Base-by-base conservation (phyloP, 345 rosid genomes). In the Syzygium oleosum region DNA sequence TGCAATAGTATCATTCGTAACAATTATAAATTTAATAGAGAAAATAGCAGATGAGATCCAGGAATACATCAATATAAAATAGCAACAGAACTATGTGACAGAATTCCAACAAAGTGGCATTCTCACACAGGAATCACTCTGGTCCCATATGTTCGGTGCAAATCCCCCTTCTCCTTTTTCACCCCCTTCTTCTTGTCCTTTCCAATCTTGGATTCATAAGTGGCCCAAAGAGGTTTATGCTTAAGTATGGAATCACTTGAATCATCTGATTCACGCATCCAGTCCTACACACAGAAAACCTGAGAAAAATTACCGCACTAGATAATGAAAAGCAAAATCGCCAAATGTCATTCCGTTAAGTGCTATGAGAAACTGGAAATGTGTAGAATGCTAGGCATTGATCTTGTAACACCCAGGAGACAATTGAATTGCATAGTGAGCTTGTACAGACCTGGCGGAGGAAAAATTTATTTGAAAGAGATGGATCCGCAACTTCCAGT, bases 41-140 rank as follows among this genome's bases (percentile, higher is more conserved):
- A 21, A 73, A 68, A 34, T 19, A 73, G 22, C 25, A 73, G 8
- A 73, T 41, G 27, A 73, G 8, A 73, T 73, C 80, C 38, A 73
- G 49, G 80, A 73, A 34, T 38, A 19, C 6, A 4, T 25, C 49
- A 34, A 17, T 38, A 21, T 73, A 73, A 73, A 38, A 73, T 73
- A 21, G 83, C 49, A 73, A 73, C 14, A 73, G 83, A 73, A 73
- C 27, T 73, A 9, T 38, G 83, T 5, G 22, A 38, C 49, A 73
- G 49, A 73, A 73, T 73, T 73, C 15, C 84, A 34, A 51, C 29
- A 34, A 63, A 58, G 55, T 19, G 84, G 80, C 78, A 78, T 88
- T 78, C 98, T 96, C 88, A 98, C 99, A 98, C 97, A 88, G 99
- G 99, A 93, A 98, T 94, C 88, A 98, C 99, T 95, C 99, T 94